These are phyloP conservation scores for Eucalyptus microcorys DNA, from an alignment of 345 rosid genomes.

Conservation along the genomic window DNA sequence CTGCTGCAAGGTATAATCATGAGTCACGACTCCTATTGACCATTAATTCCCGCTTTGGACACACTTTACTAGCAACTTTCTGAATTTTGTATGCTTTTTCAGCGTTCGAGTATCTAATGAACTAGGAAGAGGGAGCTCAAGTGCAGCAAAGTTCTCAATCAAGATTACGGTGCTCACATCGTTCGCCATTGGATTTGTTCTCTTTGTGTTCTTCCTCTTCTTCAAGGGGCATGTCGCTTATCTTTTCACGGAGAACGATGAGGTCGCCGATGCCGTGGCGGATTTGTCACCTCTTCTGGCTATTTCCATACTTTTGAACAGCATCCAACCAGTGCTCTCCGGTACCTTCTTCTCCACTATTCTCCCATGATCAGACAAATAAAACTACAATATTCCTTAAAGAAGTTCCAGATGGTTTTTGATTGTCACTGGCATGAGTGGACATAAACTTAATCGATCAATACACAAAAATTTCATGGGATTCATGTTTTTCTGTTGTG, in stretches of 20 bases:
- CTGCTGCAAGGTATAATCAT: slow-evolving; percentile 46
- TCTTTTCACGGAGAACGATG: slow-evolving; percentile 34
- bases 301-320: background rate
- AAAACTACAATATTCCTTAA: background rate
- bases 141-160: slow-evolving; percentile 39
- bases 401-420: background rate
- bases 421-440: background rate
- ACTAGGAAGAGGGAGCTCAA: slow-evolving; percentile 48
- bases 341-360: slow-evolving; percentile 17
- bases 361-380: background rate
- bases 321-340: slow-evolving; percentile 69
- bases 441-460: background rate
- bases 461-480: background rate
- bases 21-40: background rate
- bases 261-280: slow-evolving; percentile 48
- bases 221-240: slow-evolving; percentile 43
- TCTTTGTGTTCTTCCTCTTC: slow-evolving; percentile 34
- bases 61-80: background rate
- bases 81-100: background rate
- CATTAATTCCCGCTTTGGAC: background rate
- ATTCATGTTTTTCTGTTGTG: too few species aligned
- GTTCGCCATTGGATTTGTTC: slow-evolving; percentile 27
- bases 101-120: slow-evolving; percentile 86
- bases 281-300: slow-evolving; percentile 63
- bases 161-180: slow-evolving; percentile 24